Evolutionary conservation across 768 basidiomycete species (phyloP), one percentile per base, ranked within the genome.

Genomic region (Lactarius deliciosus): DNA sequence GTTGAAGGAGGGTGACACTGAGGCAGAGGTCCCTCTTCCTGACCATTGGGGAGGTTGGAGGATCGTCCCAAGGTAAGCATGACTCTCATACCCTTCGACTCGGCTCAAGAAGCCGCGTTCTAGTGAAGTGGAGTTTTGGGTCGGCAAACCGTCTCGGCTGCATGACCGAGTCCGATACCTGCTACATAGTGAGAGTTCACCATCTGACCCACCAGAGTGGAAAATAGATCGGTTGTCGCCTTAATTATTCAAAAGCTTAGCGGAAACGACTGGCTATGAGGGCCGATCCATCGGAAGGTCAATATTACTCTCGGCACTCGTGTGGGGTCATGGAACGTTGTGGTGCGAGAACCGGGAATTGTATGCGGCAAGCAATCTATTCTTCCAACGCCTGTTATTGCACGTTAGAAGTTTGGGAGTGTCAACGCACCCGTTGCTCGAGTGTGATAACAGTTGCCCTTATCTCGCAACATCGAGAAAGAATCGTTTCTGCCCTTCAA

Each of bases 31-130:
- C 15, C 89, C 91, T 0, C 79, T 89, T 57, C 96, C 96, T 3
- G 88, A 92, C 9, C 93, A 92, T 76, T 98, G 96, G 96, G 96
- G 96, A 67, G 96, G 96, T 5, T 97, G 94, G 91, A 83, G 96
- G 71, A 83, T 98, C 40, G 81, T 98, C n/a, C 96, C 96, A 32
- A 83, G 83, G 94, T 96, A 72, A 72, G 88, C 5, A 13, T 15
- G 15, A n/a, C 22, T 45, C 70, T 25, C 53, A 34, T 59, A 41
- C 66, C 20, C 40, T 58, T 36, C 50, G 30, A 2, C 55, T 36
- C 63, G 22, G 61, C 66, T 58, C 62, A 64, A 13, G 41, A 41
- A n/a, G 30, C 32, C 41, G 60, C 22, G 25, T 22, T 16, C 32
- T 72, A 97, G 95, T 66, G 96, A 98, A 78, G 82, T 98, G 60